Evolutionary conservation across 2,329 filamentous ascomycete genomes (phyloP).

Genomic region (Penicillium sp.): DNA sequence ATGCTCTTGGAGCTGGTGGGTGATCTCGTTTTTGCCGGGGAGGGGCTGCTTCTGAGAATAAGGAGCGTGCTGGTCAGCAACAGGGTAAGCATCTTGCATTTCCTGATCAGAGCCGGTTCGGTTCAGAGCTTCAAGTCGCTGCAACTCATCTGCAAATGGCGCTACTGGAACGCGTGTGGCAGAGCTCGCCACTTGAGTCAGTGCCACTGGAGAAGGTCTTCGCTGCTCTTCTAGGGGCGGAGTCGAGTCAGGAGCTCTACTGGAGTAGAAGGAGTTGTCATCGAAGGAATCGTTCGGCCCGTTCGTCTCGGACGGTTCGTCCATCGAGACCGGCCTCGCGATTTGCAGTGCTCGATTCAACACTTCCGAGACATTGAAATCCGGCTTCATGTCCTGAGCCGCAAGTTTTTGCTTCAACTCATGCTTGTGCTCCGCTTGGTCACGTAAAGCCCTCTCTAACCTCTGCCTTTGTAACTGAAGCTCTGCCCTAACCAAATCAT

Average conservation of each 20-base stretch:
- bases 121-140: slow-evolving; percentile 44
- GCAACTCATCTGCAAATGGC: slow-evolving; percentile 40
- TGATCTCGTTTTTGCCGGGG: slow-evolving; percentile 24
- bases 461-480: slow-evolving; percentile 77
- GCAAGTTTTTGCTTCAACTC: slow-evolving; percentile 54
- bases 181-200: slow-evolving; percentile 36
- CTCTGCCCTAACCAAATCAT: slow-evolving; percentile 81
- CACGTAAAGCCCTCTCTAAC: slow-evolving; percentile 75
- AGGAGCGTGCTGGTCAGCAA: slow-evolving; percentile 40
- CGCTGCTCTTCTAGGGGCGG: slow-evolving; percentile 51
- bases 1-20: slow-evolving; percentile 26
- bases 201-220: slow-evolving; percentile 34
- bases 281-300: slow-evolving; percentile 81
- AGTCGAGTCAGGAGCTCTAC: slow-evolving; percentile 77
- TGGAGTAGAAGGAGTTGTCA: slow-evolving; percentile 95
- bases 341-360: slow-evolving; percentile 71
- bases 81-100: slow-evolving; percentile 44
- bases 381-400: slow-evolving; percentile 59
- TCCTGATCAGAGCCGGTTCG: slow-evolving; percentile 42
- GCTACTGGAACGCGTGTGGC: slow-evolving; percentile 39
- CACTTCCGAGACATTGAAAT: slow-evolving; percentile 74
- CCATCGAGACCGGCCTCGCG: slow-evolving; percentile 69
- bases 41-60: slow-evolving; percentile 36
- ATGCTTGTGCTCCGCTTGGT: slow-evolving; percentile 71
- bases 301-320: slow-evolving; percentile 58